A percentile compares a stretch with the other conserved stretches of the same genome.
Evolutionary conservation across 768 basidiomycete species (phyloP).

Genomic region (Naganishia kalamii): DNA sequence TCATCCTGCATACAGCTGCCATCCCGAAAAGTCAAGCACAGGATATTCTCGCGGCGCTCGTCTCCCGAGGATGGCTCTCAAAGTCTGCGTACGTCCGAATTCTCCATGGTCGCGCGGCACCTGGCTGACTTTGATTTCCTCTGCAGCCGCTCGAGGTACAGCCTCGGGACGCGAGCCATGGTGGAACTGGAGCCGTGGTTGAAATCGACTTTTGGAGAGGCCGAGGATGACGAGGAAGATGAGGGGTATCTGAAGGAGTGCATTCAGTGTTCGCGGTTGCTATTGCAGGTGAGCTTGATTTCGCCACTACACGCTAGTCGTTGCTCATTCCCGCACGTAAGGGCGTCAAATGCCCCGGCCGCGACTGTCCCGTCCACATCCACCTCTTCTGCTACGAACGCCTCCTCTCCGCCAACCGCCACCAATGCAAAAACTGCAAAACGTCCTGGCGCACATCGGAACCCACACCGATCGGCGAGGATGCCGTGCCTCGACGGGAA

Average conservation of each 20-base stretch:
- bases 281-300: slow-evolving; percentile 32
- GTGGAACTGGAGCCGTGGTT: slow-evolving; percentile 38
- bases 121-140: slow-evolving; percentile 13
- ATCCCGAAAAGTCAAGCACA: slow-evolving; percentile 35
- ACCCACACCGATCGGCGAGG: slow-evolving; percentile 35
- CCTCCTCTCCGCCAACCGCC: slow-evolving; percentile 16
- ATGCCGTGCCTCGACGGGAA: slow-evolving; percentile 27
- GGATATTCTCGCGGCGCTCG: slow-evolving; percentile 30
- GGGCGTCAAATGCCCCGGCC: slow-evolving; percentile 2
- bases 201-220: slow-evolving; percentile 31
- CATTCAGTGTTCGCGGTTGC: slow-evolving; percentile 30
- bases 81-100: slow-evolving; percentile 36
- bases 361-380: slow-evolving; percentile 32
- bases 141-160: slow-evolving; percentile 35
- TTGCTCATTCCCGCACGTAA: background rate
- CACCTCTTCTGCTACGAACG: slow-evolving; percentile 34
- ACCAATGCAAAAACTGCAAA: slow-evolving; percentile 32
- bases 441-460: slow-evolving; percentile 19
- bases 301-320: background rate
- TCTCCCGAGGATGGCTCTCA: slow-evolving; percentile 38
- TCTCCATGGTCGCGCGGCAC: background rate
- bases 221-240: slow-evolving; percentile 8
- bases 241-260: slow-evolving; percentile 30
- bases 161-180: slow-evolving; percentile 31
- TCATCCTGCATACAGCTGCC: slow-evolving; percentile 5